A percentile compares a stretch with the other conserved stretches of the same genome.
Conservation (phyloP, 2,329 filamentous ascomycete genomes). For the Ophiostoma sp. region DNA sequence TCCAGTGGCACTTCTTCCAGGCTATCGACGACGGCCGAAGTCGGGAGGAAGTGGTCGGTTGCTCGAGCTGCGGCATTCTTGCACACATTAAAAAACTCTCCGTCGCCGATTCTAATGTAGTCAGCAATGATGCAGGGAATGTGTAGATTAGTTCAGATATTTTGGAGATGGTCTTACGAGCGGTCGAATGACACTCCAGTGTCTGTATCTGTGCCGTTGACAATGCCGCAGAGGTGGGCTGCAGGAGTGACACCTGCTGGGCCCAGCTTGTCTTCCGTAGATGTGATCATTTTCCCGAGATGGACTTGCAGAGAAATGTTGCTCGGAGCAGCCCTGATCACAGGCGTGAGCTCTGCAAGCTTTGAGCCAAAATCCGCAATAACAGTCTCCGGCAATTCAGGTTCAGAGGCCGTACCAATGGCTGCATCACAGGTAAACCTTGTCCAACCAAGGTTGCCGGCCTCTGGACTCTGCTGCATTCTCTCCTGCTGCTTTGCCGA, state of each 20-base stretch:
- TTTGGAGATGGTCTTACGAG: constrained; percentile 14
- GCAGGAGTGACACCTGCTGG: not conserved
- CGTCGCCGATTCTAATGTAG: constrained; percentile 23
- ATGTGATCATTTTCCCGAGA: constrained; percentile 13
- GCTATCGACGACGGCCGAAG: constrained; percentile 9
- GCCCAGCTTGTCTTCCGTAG: not conserved
- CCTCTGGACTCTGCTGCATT: not conserved
- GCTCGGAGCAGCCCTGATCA: not conserved
- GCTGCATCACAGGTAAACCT: not conserved
- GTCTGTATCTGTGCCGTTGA: not conserved
- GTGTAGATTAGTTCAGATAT: no score
- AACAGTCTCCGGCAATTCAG: not conserved
- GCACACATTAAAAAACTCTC: constrained; percentile 15
- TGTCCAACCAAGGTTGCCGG: not conserved
- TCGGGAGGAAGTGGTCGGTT: constrained; percentile 21
- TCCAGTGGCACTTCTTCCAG: constrained; percentile 24
- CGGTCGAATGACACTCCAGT: constrained; percentile 16
- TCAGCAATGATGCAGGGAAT: not conserved
- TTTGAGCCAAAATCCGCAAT: not conserved
- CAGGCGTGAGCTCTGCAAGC: constrained; percentile 5
- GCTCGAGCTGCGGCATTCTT: constrained; percentile 11
- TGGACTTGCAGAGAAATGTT: constrained; percentile 16
- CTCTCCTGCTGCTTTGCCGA: not conserved
- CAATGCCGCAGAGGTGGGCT: not conserved
- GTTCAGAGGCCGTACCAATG: not conserved